A percentile compares a stretch with the other conserved stretches of the same genome.
Conservation (phyloP, 371 early-diverging fungal genomes). For the Mucor irregularis region DNA sequence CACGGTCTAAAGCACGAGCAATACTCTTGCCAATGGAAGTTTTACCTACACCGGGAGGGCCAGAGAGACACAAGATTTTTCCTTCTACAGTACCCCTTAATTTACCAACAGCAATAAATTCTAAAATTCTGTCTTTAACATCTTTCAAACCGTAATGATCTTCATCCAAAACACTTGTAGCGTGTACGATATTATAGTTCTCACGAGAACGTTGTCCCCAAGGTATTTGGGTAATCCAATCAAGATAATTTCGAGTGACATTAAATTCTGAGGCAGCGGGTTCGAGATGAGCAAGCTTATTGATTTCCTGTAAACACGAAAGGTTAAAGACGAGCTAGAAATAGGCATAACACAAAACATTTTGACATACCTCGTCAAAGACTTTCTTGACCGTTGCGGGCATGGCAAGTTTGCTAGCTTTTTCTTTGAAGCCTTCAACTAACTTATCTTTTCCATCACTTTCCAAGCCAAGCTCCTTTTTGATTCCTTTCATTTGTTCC, state of each 20-base stretch:
- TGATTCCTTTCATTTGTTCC: slow-evolving; percentile 98
- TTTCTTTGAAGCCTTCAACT: slow-evolving; percentile 88
- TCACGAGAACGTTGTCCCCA: slow-evolving; percentile 92
- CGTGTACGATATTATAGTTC: slow-evolving; percentile 86
- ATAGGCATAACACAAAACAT: slow-evolving; percentile 75
- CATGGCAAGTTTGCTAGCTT: slow-evolving; percentile 82
- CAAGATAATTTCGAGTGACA: slow-evolving; percentile 95
- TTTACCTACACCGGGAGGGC: slow-evolving; percentile 98
- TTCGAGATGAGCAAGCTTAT: slow-evolving; percentile 90
- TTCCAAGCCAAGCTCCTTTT: slow-evolving; percentile 96
- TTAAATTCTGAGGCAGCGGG: slow-evolving; percentile 97
- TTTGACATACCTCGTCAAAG: slow-evolving; percentile 83
- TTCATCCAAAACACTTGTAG: slow-evolving; percentile 86
- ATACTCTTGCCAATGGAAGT: slow-evolving; percentile 97
- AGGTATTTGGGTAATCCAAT: slow-evolving; percentile 96
- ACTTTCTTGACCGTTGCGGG: slow-evolving; percentile 90
- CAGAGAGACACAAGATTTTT: slow-evolving; percentile 94
- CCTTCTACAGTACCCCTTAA: slow-evolving; percentile 93
- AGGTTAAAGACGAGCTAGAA: no score
- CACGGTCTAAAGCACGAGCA: slow-evolving; percentile 90
- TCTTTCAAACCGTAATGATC: slow-evolving; percentile 99
- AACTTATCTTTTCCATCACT: slow-evolving; percentile 97
- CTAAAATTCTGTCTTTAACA: slow-evolving; percentile 97
- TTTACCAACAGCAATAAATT: slow-evolving; percentile 98
- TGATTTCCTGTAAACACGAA: slow-evolving; percentile 89